phyloP scores from a whole-genome alignment of 2,329 filamentous ascomycete genomes.

The Fusarium anguioides region DNA sequence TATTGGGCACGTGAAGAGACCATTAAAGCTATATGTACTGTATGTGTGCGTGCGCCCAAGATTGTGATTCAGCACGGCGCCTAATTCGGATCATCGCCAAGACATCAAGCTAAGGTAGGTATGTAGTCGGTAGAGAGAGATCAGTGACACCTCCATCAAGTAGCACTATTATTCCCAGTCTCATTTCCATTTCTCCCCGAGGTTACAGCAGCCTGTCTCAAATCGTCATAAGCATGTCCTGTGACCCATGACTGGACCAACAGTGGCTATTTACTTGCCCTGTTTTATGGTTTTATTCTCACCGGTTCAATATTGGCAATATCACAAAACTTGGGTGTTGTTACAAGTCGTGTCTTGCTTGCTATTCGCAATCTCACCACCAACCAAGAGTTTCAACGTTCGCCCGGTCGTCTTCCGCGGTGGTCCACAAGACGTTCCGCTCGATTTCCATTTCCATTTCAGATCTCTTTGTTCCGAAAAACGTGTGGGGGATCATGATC shows the following conservation, averaged over 20 bases:
- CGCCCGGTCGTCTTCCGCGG: conserved; percentile 11
- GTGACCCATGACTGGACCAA: conserved; percentile 16
- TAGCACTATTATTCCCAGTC: conserved; percentile 31
- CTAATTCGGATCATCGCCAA: conserved; percentile 28
- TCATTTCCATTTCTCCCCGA: conserved; percentile 34
- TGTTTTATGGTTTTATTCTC: not conserved
- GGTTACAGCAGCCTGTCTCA: conserved; percentile 11
- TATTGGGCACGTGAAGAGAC: not conserved
- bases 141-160: conserved; percentile 15
- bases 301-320: not conserved
- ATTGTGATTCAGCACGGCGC: conserved; percentile 17
- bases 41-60: not conserved
- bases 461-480: conserved; percentile 26
- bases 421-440: conserved; percentile 16
- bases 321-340: conserved; percentile 4
- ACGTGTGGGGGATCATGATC: conserved; percentile 34
- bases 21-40: conserved; percentile 1
- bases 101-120: conserved; percentile 3
- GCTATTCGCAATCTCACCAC: not conserved
- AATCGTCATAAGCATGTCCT: conserved; percentile 16
- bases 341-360: conserved; percentile 17
- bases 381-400: not conserved
- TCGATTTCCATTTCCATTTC: not conserved
- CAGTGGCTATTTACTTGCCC: not conserved
- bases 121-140: no score